Evolutionary conservation across 1,139 yeast species (phyloP), one percentile per base, ranked within the genome.

Genomic region (Debaryomycetaceae sp.): DNA sequence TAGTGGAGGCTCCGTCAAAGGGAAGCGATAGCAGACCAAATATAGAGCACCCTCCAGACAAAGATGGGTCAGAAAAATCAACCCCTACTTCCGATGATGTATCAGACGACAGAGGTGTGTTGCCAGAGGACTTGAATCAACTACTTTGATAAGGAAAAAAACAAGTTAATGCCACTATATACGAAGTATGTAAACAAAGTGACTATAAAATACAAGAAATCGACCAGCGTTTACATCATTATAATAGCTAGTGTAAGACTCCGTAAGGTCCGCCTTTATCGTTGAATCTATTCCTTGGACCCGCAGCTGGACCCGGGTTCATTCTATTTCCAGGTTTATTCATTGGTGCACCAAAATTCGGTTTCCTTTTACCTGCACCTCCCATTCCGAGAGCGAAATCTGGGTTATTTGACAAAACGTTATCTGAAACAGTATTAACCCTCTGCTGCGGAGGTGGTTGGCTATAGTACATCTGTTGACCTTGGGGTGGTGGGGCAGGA

Each of bases 331-430:
- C 35, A 19, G 32, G 32, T 31, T 38, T 39, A 15, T 39, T 39
- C n/a, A 33, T 26, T n/a, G 38, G 38, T 7, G 56, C 55, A 3
- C 49, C 52, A 40, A 51, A 52, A 14, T 50, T 50, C 26, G 43
- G 56, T 11, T 50, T 50, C 40, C 52, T 56, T 42, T 57, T 46
- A 31, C 52, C 46, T 26, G 51, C 55, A n/a, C 61, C 58, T 11
- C 59, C 57, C 17, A 61, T 60, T 15, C 65, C 62, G 28, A 73
- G 40, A 14, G 70, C 57, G 48, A 78, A 76, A 49, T 78, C 82
- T 6, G 83, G 83, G 49, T 77, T 78, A 44, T 65, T 67, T 34
- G 70, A 69, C 49, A 78, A 61, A 9, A 73, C 70, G 42, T 63
- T 65, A 39, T 76, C 81, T 1, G 82, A 73, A 3, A 75, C 61